Evolutionary conservation across 1,284 basidiomycete genomes (phyloP).

Genomic region (Tranzscheliella williamsii): DNA sequence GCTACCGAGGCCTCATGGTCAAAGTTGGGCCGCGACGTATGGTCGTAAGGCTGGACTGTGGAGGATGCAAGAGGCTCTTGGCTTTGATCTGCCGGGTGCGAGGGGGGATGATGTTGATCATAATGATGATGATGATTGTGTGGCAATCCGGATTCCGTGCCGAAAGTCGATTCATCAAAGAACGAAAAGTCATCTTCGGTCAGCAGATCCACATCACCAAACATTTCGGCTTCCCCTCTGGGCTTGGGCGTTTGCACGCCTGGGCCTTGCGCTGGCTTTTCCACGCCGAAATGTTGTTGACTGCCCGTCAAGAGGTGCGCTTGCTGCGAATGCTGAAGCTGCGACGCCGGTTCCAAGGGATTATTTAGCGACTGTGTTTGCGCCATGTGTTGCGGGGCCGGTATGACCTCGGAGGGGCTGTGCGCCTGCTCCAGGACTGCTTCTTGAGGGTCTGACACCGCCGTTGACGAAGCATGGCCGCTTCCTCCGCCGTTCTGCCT

Average conservation of each 20-base stretch:
- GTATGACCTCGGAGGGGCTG: background rate
- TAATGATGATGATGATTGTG: background rate
- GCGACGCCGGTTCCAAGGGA: background rate
- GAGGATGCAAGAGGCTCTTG: too few relatives aligned
- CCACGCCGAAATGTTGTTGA: background rate
- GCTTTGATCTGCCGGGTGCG: background rate
- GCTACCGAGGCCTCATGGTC: too few relatives aligned
- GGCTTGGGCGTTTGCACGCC: constrained; percentile 14
- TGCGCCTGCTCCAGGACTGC: background rate
- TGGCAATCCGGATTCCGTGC: constrained; percentile 2
- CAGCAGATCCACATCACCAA: constrained; percentile 36
- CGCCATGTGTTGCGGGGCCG: too few relatives aligned
- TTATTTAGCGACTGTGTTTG: too few relatives aligned
- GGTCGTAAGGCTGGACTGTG: background rate
- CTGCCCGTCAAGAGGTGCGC: background rate
- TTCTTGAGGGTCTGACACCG: too few relatives aligned
- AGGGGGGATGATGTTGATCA: background rate
- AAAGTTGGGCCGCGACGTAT: background rate
- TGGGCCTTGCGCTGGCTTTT: background rate
- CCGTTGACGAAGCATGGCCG: too few relatives aligned
- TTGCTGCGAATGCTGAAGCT: background rate
- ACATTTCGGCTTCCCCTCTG: constrained; percentile 24
- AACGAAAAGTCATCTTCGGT: constrained; percentile 58
- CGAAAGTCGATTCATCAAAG: constrained; percentile 50
- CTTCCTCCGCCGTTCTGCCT: too few relatives aligned